A percentile compares a stretch with the other conserved stretches of the same genome.
phyloP scores from a whole-genome alignment of 768 basidiomycete genomes.

The Asterophora lycoperdoides region DNA sequence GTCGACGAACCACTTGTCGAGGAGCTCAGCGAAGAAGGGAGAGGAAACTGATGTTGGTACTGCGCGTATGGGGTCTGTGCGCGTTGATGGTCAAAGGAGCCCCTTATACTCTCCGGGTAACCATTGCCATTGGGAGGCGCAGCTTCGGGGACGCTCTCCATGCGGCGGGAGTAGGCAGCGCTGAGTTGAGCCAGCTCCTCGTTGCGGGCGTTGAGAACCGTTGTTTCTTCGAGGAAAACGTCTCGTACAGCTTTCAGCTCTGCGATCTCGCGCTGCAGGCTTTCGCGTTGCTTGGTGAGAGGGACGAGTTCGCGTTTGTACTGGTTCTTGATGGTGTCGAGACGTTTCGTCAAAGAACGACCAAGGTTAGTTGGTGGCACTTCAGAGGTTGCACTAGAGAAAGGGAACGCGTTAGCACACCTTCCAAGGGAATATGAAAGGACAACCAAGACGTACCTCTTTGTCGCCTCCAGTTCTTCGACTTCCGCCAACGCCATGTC shows the following conservation, averaged over 20 bases:
- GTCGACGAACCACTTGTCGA: slow-evolving; percentile 45
- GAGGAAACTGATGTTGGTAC: slow-evolving; percentile 19
- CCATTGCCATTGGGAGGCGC: slow-evolving; percentile 28
- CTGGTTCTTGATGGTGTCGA: slow-evolving; percentile 83
- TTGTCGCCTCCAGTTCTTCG: slow-evolving; percentile 77
- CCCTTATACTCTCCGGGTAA: slow-evolving; percentile 18
- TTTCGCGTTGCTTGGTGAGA: slow-evolving; percentile 78
- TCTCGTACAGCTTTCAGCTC: slow-evolving; percentile 87
- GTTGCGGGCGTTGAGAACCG: slow-evolving; percentile 85
- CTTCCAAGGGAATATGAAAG: slow-evolving; percentile 1
- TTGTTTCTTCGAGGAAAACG: slow-evolving; percentile 86
- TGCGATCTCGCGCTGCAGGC: slow-evolving; percentile 70
- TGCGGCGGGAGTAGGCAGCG: slow-evolving; percentile 73
- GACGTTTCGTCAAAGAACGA: slow-evolving; percentile 75
- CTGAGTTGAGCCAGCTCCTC: slow-evolving; percentile 89
- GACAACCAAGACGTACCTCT: slow-evolving; percentile 46
- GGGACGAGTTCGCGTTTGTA: slow-evolving; percentile 86
- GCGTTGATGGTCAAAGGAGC: slow-evolving; percentile 27
- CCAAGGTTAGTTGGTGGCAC: slow-evolving; percentile 44
- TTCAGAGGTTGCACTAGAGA: slow-evolving; percentile 29
- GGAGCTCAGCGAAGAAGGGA: slow-evolving; percentile 36
- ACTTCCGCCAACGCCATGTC: slow-evolving; percentile 92
- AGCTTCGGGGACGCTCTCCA: slow-evolving; percentile 51
- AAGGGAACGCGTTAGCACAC: slow-evolving; percentile 11
- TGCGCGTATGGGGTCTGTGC: slow-evolving; percentile 25